Evolutionary conservation across 108 stramenopile genomes (phyloP), one percentile per base, ranked within the genome.

Genomic region (Epipyxis sp.): DNA sequence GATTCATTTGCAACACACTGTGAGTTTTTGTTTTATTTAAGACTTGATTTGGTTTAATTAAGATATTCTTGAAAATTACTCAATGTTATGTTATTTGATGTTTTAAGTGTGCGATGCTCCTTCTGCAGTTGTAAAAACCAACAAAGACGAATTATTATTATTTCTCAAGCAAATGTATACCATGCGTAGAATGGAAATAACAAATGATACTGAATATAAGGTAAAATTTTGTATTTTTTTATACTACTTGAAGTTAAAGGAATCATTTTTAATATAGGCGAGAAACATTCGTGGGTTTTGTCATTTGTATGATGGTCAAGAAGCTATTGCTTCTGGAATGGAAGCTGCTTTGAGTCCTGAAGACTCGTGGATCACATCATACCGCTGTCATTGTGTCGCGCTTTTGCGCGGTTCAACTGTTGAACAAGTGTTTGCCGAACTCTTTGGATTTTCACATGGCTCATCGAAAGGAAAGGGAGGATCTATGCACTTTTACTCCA

Each of bases 181-280:
- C 20, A 97, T 99, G 94, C 94, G 98, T 76, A 92, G 98, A 57
- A 99, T 99, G 98, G 98, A 99, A 86, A 98, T 99, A 87, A 96
- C 98, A 10, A 97, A 95, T 79, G 98, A 99, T 82, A 97, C 95
- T 62, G 98, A 99, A 82, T 99, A 99, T 92, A 99, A 99, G n/a
- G n/a, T n/a, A n/a, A n/a, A n/a, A n/a, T n/a, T n/a, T n/a, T n/a
- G n/a, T 91, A 91, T 93, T 1, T 87, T 89, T n/a, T n/a, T 0
- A 88, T 83, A 40, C 20, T 68, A 57, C 41, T 41, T 68, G 37
- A 16, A 67, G 42, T 68, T 69, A 40, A 16, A 67, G 41, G 27
- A 79, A 27, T 54, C n/a, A n/a, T n/a, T n/a, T n/a, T n/a, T n/a
- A n/a, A n/a, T n/a, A n/a, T n/a, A n/a, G 83, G 87, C 85, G 30